Conservation (phyloP, 441 rosid genomes). For the Adansonia gregorii region DNA sequence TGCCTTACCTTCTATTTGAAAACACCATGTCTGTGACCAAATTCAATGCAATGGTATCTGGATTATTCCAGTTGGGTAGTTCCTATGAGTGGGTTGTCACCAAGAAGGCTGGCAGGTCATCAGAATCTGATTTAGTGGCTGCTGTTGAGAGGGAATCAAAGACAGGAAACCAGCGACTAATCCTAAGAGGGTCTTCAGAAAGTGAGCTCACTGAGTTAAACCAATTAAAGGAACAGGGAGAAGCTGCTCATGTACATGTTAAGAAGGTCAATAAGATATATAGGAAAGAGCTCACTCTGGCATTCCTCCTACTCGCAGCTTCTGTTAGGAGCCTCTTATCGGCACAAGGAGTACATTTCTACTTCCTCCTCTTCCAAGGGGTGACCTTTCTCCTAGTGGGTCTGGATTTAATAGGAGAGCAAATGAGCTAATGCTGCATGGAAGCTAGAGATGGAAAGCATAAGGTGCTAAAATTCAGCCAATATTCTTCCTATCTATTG, state of each 20-base stretch:
- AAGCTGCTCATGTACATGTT: conserved; percentile 41
- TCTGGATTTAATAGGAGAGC: conserved; percentile 88
- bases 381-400: conserved; percentile 83
- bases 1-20: conserved; percentile 90
- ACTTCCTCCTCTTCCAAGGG: conserved; percentile 87
- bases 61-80: conserved; percentile 82
- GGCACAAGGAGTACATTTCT: conserved; percentile 87
- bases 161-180: conserved; percentile 46
- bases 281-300: conserved; percentile 79
- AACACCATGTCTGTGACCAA: conserved; percentile 98
- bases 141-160: conserved; percentile 59
- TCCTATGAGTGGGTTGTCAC: conserved; percentile 97
- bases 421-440: conserved; percentile 54
- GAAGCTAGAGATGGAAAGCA: not conserved
- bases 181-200: conserved; percentile 64
- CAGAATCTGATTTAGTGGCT: conserved; percentile 70
- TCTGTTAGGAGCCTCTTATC: conserved; percentile 73
- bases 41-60: conserved; percentile 89
- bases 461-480: conserved; percentile 13
- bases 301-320: conserved; percentile 82
- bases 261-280: conserved; percentile 77
- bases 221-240: conserved; percentile 54
- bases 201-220: conserved; percentile 63
- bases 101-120: conserved; percentile 85
- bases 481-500: not conserved